A percentile compares a stretch with the other conserved stretches of the same genome.
These are phyloP conservation scores for Pythium biforme DNA, from an alignment of 352 stramenopile genomes.

Conservation along the genomic window DNA sequence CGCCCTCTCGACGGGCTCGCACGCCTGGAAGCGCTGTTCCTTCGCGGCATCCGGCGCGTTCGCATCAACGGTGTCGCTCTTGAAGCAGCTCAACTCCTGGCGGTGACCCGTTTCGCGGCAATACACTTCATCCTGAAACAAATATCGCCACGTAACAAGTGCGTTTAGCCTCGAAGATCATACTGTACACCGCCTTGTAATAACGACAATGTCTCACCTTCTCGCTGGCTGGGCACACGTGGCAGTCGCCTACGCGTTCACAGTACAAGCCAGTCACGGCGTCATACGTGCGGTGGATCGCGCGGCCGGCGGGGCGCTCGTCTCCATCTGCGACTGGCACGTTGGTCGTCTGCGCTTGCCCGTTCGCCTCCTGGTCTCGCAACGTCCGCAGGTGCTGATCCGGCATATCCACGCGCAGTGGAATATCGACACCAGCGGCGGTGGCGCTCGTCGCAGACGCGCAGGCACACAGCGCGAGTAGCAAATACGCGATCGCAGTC, in stretches of 20 bases:
- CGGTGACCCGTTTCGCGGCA: conserved; percentile 68
- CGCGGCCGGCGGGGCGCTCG: background rate
- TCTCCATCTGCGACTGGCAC: background rate
- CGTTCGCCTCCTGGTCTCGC: conserved; percentile 4
- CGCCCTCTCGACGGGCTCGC: conserved; percentile 38
- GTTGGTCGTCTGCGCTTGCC: background rate
- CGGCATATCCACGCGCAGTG: background rate
- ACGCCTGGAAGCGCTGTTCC: conserved; percentile 58
- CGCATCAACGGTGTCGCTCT: conserved; percentile 28
- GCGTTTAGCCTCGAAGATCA: background rate
- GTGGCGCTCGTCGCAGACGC: background rate
- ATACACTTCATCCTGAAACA: conserved; percentile 45
- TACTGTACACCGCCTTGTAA: background rate
- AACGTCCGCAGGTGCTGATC: conserved; percentile 7
- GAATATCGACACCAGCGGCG: background rate
- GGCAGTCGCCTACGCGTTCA: conserved; percentile 47
- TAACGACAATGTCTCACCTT: conserved; percentile 22
- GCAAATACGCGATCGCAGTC: conserved; percentile 1
- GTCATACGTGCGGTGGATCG: conserved; percentile 61
- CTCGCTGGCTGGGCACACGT: conserved; percentile 54
- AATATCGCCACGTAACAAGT: background rate
- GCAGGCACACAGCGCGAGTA: conserved; percentile 23
- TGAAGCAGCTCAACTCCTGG: conserved; percentile 62
- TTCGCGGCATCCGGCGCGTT: conserved; percentile 16
- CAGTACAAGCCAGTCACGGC: conserved; percentile 59